Base-by-base conservation (phyloP, 305 asterid species). In the Caryopteris hybrid region DNA sequence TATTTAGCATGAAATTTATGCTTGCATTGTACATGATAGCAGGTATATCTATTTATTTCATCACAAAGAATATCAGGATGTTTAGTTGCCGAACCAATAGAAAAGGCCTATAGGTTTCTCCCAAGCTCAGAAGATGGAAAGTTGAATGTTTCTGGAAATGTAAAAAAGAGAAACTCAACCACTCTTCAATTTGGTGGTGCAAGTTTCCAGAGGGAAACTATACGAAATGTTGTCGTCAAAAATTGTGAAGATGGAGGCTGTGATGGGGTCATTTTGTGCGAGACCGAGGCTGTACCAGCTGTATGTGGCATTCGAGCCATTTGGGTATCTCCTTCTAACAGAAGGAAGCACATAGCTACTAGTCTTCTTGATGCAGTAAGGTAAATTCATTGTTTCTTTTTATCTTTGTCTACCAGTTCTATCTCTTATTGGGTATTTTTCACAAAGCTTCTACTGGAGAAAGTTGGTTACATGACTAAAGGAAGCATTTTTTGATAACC, bases 241-340 rank as follows among this genome's bases (percentile, higher is more conserved):
- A 68, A 22, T 55, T 31, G 61, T 39, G 76, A 75, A 21, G 88
- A 83, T 41, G 76, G 16, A 51, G 63, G 47, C 69, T 41, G 33
- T 27, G 81, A 76, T 69, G 92, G 96, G 34, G 66, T 75, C 22
- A 74, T 86, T 74, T 47, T 85, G 79, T 79, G 84, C 25, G 74
- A 81, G 70, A 77, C 83, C 22, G 85, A 79, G 48, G 81, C 85
- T 42, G 64, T 81, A 23, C 87, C 88, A 50, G 98, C 95, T 34
- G 16, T 57, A 20, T 89, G 95, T 46, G 98, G 96, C 62, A 70
- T 91, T 74, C 83, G 95, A 81, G 95, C 95, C 79, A 86, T 91
- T 84, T 91, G 98, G 95, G 96, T 87, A 61, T 41, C 89, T 64
- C 90, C 87, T 47, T 77, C 84, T 63, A 87, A 79, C 76, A 76